Conservation (phyloP, 176 grass and related monocot genomes). For the Luzula sylvatica region DNA sequence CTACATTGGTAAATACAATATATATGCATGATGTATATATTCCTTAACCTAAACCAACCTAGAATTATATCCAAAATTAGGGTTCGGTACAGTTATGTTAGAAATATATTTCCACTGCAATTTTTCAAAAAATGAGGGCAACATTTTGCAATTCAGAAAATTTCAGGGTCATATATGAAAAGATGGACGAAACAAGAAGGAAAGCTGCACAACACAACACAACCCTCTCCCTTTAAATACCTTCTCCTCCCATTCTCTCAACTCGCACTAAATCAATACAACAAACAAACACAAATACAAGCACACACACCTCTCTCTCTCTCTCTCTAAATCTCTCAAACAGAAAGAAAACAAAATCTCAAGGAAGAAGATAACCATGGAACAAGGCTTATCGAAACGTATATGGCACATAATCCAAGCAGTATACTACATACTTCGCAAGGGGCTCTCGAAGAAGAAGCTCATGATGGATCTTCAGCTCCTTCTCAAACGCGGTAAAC, state of each 20-base stretch:
- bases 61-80: not conserved
- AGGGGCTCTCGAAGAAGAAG: conserved; percentile 56
- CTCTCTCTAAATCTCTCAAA: not conserved
- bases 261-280: conserved; percentile 25
- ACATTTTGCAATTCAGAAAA: not conserved
- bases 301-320: conserved; percentile 1
- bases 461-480: conserved; percentile 68
- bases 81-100: not conserved
- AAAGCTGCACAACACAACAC: not conserved
- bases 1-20: no score
- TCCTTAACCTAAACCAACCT: no score
- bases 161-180: conserved; percentile 10
- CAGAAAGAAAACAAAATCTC: not conserved
- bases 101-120: no score
- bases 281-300: conserved; percentile 6
- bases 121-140: not conserved
- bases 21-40: not conserved
- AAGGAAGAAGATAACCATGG: conserved; percentile 24
- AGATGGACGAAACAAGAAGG: conserved; percentile 5
- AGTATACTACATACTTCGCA: conserved; percentile 75
- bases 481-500: conserved; percentile 62
- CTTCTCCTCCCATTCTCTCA: conserved; percentile 18
- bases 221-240: conserved; percentile 37
- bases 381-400: conserved; percentile 44
- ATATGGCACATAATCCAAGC: conserved; percentile 39